Base-by-base conservation (phyloP, 345 rosid genomes). In the Boechera divaricarpa region DNA sequence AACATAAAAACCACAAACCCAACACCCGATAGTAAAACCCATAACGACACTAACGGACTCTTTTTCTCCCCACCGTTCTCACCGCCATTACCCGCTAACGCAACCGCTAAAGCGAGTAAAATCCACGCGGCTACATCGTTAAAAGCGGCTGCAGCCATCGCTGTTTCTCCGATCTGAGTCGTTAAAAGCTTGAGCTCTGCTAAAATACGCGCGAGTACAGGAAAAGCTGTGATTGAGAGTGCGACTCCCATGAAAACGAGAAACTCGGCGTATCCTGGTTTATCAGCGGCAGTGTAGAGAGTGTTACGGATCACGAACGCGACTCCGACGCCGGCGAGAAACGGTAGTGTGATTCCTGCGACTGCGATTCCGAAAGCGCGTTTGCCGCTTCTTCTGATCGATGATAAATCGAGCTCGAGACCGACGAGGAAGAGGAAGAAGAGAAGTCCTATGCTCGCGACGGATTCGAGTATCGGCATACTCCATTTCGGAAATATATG, bases 351-450 rank as follows among this genome's bases (percentile, higher is more conserved):
- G 28, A 93, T 91, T 2, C 98, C 98, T 6, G 89, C 86, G 8
- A 83, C 31, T 3, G 98, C 98, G 69, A 93, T 89, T 15, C 87
- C 93, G 2, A 91, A 83, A 13, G 98, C 94, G 32, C 82, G 82
- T 44, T 71, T 86, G 2, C 98, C 89, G 36, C 87, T 86, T 32
- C 93, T 86, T 16, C 88, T 89, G 74, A 93, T 82, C 0, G 91
- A 85, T 63, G 72, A 77, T 36, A 91, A 53, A 59, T 93, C 95
- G 29, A 93, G 94, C 44, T 93, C 98, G 61, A 93, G 91, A 10
- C 98, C 98, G 2, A 93, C 98, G 2, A 91, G 88, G 82, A 93
- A 93, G 45, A 93, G 90, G 79, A 93, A 93, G 90, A 90, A 93
- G 60, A 93, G 85, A 18, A 93, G 91, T 1, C 98, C 98, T 24